Conservation (phyloP, 192 early-diverging fungal species). For the Backusella morwellensis region DNA sequence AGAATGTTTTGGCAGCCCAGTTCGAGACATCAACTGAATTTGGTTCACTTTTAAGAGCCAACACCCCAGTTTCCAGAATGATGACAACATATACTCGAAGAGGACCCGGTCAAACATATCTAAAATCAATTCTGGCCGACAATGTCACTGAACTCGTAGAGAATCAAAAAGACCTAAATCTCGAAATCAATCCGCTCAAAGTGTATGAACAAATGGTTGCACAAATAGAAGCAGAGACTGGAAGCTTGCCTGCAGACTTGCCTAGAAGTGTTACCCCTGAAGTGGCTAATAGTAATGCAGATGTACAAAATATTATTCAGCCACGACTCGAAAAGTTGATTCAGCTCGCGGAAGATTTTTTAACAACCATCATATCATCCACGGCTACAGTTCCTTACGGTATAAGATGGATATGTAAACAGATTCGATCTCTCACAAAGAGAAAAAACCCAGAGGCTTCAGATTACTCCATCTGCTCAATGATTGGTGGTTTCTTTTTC, state of each 20-base stretch:
- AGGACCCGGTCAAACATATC: conserved; percentile 89
- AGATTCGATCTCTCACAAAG: conserved; percentile 91
- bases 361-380: conserved; percentile 84
- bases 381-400: conserved; percentile 92
- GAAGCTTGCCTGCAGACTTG: conserved; percentile 56
- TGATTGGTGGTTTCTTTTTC: conserved; percentile 98
- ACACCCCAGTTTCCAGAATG: conserved; percentile 96
- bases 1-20: conserved; percentile 82
- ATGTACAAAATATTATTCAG: conserved; percentile 81
- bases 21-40: conserved; percentile 91
- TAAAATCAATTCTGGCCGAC: conserved; percentile 81
- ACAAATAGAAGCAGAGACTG: conserved; percentile 68
- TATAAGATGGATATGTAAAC: conserved; percentile 98
- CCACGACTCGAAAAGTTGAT: conserved; percentile 81
- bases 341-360: conserved; percentile 83
- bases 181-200: conserved; percentile 96
- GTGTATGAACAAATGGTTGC: conserved; percentile 83
- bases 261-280: conserved; percentile 81
- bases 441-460: conserved; percentile 89
- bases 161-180: conserved; percentile 75
- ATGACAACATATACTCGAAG: conserved; percentile 97
- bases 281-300: conserved; percentile 73
- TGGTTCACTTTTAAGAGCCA: conserved; percentile 86
- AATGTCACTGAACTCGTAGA: conserved; percentile 81
- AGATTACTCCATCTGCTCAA: conserved; percentile 85